Conservation (phyloP, 139 green algal genomes). For the Yamagishiella unicocca region DNA sequence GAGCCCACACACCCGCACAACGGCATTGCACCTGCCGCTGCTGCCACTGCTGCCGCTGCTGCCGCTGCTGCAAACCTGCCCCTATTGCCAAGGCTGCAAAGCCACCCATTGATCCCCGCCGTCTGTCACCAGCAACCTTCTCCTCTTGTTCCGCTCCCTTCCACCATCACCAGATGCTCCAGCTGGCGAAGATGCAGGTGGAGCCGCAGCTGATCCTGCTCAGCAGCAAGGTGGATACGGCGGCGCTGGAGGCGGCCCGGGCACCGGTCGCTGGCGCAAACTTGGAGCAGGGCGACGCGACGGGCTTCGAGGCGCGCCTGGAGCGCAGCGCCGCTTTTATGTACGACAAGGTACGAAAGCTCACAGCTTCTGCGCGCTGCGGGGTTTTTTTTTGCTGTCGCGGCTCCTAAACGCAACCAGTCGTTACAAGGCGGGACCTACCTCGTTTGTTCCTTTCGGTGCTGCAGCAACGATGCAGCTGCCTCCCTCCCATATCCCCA, state of each 20-base stretch:
- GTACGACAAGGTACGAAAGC: constrained; percentile 48
- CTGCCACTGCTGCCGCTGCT: not conserved
- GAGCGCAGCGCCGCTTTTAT: constrained; percentile 42
- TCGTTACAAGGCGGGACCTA: too few species aligned
- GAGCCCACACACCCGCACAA: too few species aligned
- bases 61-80: not conserved
- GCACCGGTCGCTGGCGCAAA: not conserved
- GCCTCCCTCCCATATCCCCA: too few species aligned
- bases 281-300: not conserved
- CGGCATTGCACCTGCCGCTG: too few species aligned
- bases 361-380: too few species aligned
- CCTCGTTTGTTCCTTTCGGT: too few species aligned
- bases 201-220: constrained; percentile 67
- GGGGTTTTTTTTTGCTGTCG: too few species aligned
- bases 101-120: too few species aligned
- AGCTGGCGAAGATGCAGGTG: constrained; percentile 74
- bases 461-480: too few species aligned
- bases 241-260: constrained; percentile 53
- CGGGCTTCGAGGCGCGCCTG: constrained; percentile 29
- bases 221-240: constrained; percentile 59
- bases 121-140: too few species aligned
- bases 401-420: too few species aligned
- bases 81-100: not conserved
- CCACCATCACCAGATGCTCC: constrained; percentile 62
- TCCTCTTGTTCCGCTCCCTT: too few species aligned